phyloP scores from a whole-genome alignment of 2,329 filamentous ascomycete genomes.

The Sphaerostilbella broomeana region DNA sequence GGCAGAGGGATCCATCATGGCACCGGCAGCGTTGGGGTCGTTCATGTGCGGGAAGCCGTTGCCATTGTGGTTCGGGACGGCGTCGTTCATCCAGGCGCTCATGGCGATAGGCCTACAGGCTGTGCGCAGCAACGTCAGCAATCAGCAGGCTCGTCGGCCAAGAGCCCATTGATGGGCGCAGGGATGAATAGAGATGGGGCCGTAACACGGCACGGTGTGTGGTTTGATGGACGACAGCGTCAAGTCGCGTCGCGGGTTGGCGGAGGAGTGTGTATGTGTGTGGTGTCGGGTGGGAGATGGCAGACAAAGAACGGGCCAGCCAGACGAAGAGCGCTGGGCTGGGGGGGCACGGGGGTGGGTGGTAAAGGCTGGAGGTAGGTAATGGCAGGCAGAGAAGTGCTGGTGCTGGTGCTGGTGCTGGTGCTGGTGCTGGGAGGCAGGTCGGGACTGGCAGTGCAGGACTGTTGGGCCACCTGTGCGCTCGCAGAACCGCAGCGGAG shows the following conservation, averaged over 20 bases:
- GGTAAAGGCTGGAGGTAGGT: conserved; percentile 1
- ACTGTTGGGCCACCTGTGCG: conserved; percentile 12
- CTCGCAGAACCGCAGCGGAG: conserved; percentile 9
- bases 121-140: conserved; percentile 39
- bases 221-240: conserved; percentile 30
- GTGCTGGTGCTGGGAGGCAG: conserved; percentile 3
- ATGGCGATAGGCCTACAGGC: conserved; percentile 49
- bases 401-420: not conserved
- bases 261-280: conserved; percentile 26
- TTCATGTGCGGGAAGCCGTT: conserved; percentile 60
- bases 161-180: conserved; percentile 35
- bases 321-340: conserved; percentile 11
- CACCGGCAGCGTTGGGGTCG: conserved; percentile 49
- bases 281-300: conserved; percentile 27
- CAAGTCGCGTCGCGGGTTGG: conserved; percentile 38
- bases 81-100: conserved; percentile 68
- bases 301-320: conserved; percentile 12
- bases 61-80: conserved; percentile 64
- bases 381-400: not conserved
- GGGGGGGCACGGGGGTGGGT: conserved; percentile 4
- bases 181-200: conserved; percentile 37
- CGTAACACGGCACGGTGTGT: conserved; percentile 39
- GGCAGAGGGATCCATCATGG: conserved; percentile 60
- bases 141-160: conserved; percentile 33
- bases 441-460: conserved; percentile 7